These are phyloP conservation scores for Rhodosorus marinus DNA, from an alignment of 23 red algal genomes.

Conservation along the genomic window DNA sequence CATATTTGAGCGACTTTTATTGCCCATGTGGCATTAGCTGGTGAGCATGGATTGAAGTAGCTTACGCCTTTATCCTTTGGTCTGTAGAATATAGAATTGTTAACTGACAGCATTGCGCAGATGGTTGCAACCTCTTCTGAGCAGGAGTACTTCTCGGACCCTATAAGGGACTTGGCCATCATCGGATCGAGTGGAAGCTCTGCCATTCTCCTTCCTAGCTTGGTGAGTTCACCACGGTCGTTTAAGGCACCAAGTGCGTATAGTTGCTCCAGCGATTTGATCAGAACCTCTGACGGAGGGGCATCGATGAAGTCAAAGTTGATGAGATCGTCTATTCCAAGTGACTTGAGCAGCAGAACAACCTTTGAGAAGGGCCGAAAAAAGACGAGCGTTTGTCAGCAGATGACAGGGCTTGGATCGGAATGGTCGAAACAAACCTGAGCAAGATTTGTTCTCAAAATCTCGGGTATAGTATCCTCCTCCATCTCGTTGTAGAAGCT, in stretches of 20 bases:
- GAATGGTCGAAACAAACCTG: too few relatives aligned
- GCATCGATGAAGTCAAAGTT: slow-evolving; percentile 84
- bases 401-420: too few relatives aligned
- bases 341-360: slow-evolving; percentile 55
- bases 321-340: slow-evolving; percentile 81
- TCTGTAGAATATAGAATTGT: too few relatives aligned
- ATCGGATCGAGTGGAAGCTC: slow-evolving; percentile 82
- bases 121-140: slow-evolving; percentile 67
- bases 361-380: too few relatives aligned
- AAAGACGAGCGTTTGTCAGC: too few relatives aligned
- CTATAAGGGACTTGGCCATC: slow-evolving; percentile 67
- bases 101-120: slow-evolving; percentile 72
- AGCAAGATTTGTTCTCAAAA: slow-evolving; percentile 19
- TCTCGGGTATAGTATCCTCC: slow-evolving; percentile 50
- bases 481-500: slow-evolving; percentile 22
- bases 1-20: too few relatives aligned
- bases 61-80: too few relatives aligned
- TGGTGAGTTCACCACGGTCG: slow-evolving; percentile 44
- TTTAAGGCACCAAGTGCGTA: slow-evolving; percentile 71
- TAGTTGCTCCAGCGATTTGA: slow-evolving; percentile 55
- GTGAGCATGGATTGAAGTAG: too few relatives aligned
- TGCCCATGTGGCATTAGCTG: too few relatives aligned
- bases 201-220: slow-evolving; percentile 68
- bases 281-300: slow-evolving; percentile 36
- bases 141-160: slow-evolving; percentile 65